Evolutionary conservation across 495 filamentous ascomycete genomes (phyloP), one percentile per base, ranked within the genome.

Genomic region (Daldinia grandis): DNA sequence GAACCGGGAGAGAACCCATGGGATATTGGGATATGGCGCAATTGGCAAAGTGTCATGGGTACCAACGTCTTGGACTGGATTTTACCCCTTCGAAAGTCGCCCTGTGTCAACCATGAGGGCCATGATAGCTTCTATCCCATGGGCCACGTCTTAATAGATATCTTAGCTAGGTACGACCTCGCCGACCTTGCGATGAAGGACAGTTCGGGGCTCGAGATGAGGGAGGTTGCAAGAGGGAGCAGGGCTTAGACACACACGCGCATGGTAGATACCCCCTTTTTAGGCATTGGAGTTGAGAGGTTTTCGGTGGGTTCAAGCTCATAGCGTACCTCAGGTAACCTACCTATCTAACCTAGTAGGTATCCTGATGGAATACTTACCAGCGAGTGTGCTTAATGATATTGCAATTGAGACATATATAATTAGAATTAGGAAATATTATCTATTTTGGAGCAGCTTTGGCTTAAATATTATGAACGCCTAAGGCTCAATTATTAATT

Each of bases 1-100:
- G 81, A 85, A 12, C 87, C 85, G 4, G 92, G 93, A 19, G 89
- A 93, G 50, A 95, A 95, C 68, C 92, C 92, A 0, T 97, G 91
- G 86, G 87, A 92, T 69, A 79, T 94, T 7, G 91, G 89, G 24
- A 60, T 76, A 0, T 83, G 86, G 62, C 80, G 84, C 37, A 97
- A 97, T 75, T 90, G 92, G 69, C 85, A 89, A 68, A 86, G 89
- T 37, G 84, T 96, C 9, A 90, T 97, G 86, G 93, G 93, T 6
- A 81, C 85, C 44, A 86, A 79, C n/a, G 61, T 87, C 9, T 66
- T 85, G 47, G 92, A 95, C 67, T 95, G 91, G 91, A 76, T 95
- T 33, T 79, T 96, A 14, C 92, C 92, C 5, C 73, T 94, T 50
- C 87, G 83, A 59, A 79, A 81, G 28, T 90, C 89, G 17, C 92